phyloP scores from a whole-genome alignment of 2,329 filamentous ascomycete species.

The Claviceps citrina region DNA sequence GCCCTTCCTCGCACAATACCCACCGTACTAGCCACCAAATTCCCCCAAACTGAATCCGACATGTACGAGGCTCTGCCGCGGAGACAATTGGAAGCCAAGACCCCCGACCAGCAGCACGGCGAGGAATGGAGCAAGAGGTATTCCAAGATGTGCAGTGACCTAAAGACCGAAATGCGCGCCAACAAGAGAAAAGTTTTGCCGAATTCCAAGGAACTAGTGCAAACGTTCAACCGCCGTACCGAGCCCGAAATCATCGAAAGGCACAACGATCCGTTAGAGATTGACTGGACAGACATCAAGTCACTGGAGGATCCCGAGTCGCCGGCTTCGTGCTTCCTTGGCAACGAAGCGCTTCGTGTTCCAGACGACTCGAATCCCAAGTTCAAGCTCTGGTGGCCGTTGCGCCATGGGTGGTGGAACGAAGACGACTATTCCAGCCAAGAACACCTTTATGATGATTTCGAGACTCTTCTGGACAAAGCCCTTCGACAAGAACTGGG shows the following conservation, averaged over 20 bases:
- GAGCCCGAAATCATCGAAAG: constrained; percentile 77
- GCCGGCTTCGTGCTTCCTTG: constrained; percentile 53
- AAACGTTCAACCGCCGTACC: constrained; percentile 80
- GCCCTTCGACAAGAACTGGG: constrained; percentile 76
- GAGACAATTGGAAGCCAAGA: constrained; percentile 46
- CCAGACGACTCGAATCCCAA: constrained; percentile 78
- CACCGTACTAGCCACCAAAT: constrained; percentile 76
- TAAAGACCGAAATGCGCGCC: constrained; percentile 78
- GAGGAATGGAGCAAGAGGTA: constrained; percentile 67
- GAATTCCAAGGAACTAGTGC: constrained; percentile 92
- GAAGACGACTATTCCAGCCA: constrained; percentile 74
- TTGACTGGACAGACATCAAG: constrained; percentile 85
- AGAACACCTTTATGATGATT: constrained; percentile 69
- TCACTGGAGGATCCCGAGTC: constrained; percentile 49
- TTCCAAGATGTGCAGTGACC: constrained; percentile 66
- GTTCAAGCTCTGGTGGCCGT: constrained; percentile 87
- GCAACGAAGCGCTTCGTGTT: constrained; percentile 67
- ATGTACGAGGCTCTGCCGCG: constrained; percentile 65
- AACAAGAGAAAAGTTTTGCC: constrained; percentile 91
- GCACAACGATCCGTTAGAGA: constrained; percentile 84
- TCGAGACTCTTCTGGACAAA: constrained; percentile 73
- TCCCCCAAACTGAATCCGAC: constrained; percentile 66
- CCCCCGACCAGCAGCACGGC: constrained; percentile 67
- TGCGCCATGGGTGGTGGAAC: constrained; percentile 75
- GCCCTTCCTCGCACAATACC: constrained; percentile 86